These are phyloP conservation scores for Anaeromyces robustus DNA, from an alignment of 192 early-diverging fungal genomes.

Conservation along the genomic window DNA sequence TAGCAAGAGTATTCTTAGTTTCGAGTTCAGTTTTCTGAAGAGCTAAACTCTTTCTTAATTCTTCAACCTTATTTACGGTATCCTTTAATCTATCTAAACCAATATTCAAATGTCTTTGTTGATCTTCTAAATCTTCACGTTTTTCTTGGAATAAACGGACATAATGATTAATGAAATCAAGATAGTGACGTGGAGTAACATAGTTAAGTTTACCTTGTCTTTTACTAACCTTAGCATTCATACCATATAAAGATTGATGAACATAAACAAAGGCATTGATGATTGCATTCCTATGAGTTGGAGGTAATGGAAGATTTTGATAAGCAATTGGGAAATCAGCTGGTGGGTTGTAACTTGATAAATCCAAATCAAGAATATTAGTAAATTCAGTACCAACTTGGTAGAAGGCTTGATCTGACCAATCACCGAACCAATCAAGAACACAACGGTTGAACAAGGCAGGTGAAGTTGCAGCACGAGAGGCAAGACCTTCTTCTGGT, in stretches of 20 bases:
- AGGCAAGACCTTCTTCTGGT: conserved; percentile 76
- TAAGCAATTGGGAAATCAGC: conserved; percentile 60
- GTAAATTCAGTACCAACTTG: conserved; percentile 98
- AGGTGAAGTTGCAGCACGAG: conserved; percentile 90
- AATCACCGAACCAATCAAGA: conserved; percentile 98
- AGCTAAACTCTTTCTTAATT: conserved; percentile 71
- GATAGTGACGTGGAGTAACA: conserved; percentile 93
- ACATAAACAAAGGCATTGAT: conserved; percentile 84
- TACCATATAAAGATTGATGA: conserved; percentile 74
- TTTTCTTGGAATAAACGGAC: conserved; percentile 78
- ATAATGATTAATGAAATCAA: conserved; percentile 94
- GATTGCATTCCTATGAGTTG: conserved; percentile 67
- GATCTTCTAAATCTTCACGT: conserved; percentile 88
- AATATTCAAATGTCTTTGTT: conserved; percentile 94
- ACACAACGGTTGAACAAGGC: conserved; percentile 99
- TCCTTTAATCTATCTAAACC: conserved; percentile 91
- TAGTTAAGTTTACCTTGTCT: conserved; percentile 68
- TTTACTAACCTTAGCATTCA: conserved; percentile 69
- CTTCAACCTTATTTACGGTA: conserved; percentile 89
- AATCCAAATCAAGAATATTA: conserved; percentile 70
- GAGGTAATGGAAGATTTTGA: conserved; percentile 47
- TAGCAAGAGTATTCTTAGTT: conserved; percentile 73
- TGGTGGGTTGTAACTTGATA: conserved; percentile 48
- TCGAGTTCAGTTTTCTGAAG: conserved; percentile 74
- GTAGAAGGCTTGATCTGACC: conserved; percentile 93